phyloP scores from a whole-genome alignment of 2,329 filamentous ascomycete species.

The Amauroascus verrucosus region DNA sequence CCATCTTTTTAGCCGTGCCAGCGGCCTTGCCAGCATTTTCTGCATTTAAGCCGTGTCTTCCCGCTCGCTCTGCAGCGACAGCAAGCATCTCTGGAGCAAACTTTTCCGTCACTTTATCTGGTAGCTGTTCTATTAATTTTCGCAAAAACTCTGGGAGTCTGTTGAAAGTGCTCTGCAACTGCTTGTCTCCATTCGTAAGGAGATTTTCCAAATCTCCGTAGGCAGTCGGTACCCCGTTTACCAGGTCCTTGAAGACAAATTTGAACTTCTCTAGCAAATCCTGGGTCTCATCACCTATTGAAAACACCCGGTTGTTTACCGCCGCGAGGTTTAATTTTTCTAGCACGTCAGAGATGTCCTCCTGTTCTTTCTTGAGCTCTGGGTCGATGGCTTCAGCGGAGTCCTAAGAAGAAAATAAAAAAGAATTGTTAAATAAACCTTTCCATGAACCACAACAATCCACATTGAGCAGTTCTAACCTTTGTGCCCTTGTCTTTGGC shows the following conservation, averaged over 20 bases:
- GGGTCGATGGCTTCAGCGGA: conserved; percentile 21
- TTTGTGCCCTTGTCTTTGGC: conserved; percentile 24
- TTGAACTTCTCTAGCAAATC: conserved; percentile 77
- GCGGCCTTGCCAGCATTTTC: conserved; percentile 43
- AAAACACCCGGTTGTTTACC: conserved; percentile 75
- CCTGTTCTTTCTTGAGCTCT: conserved; percentile 49
- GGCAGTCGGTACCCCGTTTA: conserved; percentile 86
- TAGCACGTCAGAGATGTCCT: conserved; percentile 68
- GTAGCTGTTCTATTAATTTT: conserved; percentile 75
- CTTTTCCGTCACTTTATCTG: conserved; percentile 64
- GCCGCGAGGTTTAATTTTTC: conserved; percentile 75
- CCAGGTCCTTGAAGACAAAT: conserved; percentile 78
- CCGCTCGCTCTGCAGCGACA: conserved; percentile 58
- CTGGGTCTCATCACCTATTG: conserved; percentile 71
- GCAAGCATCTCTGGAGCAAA: conserved; percentile 76
- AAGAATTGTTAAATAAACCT: not conserved
- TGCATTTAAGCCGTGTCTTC: conserved; percentile 49
- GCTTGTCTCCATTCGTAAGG: conserved; percentile 52
- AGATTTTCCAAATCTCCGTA: conserved; percentile 75
- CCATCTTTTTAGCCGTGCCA: conserved; percentile 55
- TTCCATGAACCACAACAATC: not conserved
- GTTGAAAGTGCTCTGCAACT: conserved; percentile 53
- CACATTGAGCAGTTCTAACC: not conserved
- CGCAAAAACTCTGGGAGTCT: conserved; percentile 68
- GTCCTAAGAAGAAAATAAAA: not conserved